Base-by-base conservation (phyloP, 768 basidiomycete genomes). In the Pleurotus salmoneostramineus region DNA sequence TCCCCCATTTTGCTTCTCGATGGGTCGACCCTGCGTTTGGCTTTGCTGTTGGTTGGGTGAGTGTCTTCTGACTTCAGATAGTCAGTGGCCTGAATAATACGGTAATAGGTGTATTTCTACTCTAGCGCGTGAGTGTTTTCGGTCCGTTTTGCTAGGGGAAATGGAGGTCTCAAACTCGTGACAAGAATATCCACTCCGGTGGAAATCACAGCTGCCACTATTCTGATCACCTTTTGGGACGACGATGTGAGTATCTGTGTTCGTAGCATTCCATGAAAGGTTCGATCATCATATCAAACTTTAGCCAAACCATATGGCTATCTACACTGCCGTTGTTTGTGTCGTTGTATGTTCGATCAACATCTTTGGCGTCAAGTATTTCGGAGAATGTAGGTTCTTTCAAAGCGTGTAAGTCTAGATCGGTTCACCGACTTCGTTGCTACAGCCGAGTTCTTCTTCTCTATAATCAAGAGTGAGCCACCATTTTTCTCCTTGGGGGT, bases 181-280 rank as follows among this genome's bases (percentile, higher is more conserved):
- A 40, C 17, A 50, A 81, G 80, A 12, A 84, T 87, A 56, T 79
- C 85, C 2, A 75, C 83, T 0, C 88, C 88, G 7, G 83, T 85
- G 14, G 89, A 91, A 71, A 78, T 93, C 56, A 83, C 84, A 1
- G 89, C 89, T 3, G 83, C 87, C 10, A 78, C 83, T n/a, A 78
- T 91, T 45, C 69, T 93, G 5, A 74, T 91, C 56, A 76, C 80
- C 11, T 91, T 84, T 72, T 92, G 89, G 89, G 85, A 88, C 68
- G 62, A 71, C 35, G 73, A 86, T 62, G 84, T 85, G 61, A 55
- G 76, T 42, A 27, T 27, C 21, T 27, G 3, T 27, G 3, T 27
- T 27, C 21, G 21, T 27, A 27, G 1, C 21, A 27, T 27, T 27
- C 21, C 21, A 27, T 27, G 21, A 27, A 27, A 27, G 3, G 21